These are phyloP conservation scores for Cetraspora pellucida DNA, from an alignment of 192 early-diverging fungal genomes.

Conservation along the genomic window DNA sequence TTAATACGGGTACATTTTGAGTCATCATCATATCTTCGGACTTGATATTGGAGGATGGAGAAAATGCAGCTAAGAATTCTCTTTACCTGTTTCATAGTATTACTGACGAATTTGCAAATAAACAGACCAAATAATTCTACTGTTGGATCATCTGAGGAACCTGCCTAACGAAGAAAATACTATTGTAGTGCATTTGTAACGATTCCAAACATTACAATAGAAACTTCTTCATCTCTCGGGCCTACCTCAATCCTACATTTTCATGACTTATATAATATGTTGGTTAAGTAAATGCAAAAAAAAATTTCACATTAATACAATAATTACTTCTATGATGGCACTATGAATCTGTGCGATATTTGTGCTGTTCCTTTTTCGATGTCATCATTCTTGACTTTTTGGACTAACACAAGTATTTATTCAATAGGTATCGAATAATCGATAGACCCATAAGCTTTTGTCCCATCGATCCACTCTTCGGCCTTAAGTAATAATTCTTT, in stretches of 20 bases:
- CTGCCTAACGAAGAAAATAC: constrained; percentile 16
- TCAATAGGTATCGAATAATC: neutral
- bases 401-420: neutral
- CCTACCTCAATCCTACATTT: neutral
- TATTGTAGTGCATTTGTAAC: constrained; percentile 16
- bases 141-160: neutral
- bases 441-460: neutral
- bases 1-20: neutral
- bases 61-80: neutral
- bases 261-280: neutral
- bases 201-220: constrained; percentile 11
- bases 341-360: constrained; percentile 1
- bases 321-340: neutral
- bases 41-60: neutral
- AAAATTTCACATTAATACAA: too few relatives aligned
- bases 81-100: neutral
- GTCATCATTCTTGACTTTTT: constrained; percentile 3
- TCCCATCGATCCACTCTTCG: constrained; percentile 7
- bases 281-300: too few relatives aligned
- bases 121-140: neutral
- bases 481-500: neutral
- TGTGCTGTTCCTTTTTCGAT: constrained; percentile 8
- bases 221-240: neutral
- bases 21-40: neutral
- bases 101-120: neutral